Base-by-base conservation (phyloP, 2,329 filamentous ascomycete genomes). In the Fusarium nygamai region DNA sequence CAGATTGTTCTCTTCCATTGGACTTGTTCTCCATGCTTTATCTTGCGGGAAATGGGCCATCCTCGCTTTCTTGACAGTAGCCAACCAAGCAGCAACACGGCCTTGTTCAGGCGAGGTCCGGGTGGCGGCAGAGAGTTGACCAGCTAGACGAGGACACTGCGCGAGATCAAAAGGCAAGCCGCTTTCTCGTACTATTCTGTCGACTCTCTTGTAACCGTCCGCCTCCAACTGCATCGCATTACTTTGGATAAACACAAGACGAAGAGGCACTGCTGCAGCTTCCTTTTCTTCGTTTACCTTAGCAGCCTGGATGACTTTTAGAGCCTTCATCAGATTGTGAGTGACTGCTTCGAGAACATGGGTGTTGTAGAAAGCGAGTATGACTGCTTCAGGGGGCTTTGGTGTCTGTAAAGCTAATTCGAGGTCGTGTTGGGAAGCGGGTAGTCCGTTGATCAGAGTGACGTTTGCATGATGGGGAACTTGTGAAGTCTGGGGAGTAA, bases 301-400 rank as follows among this genome's bases (percentile, higher is more conserved):
- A 79, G 1, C 86, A 27, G 31, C 4, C 36, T 85, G 8, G 7
- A 84, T 72, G 50, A 84, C 83, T 29, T 76, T 77, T 22, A 84
- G 81, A 22, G 83, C 81, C 63, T 85, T 82, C 5, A 78, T 5
- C 13, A 78, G 43, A n/a, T 38, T 29, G 16, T 27, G 48, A 86
- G 88, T 43, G 81, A 86, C 62, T 87, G 86, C 29, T 80, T 83
- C 64, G 16, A 67, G 47, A 12, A 79, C 80, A 39, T 87, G 84
- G 11, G 83, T 82, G 3, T 87, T 84, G 67, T 83, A 86, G 19
- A 90, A 84, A 1, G 88, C 85, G 27, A 86, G 81, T 43, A 90
- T 79, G 31, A 90, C 81, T 10, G 83, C 85, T 50, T 82, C 76
- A 29, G 66, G 77, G 14, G 59, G 59, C 3, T 17, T 43, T 9